phyloP scores from a whole-genome alignment of 2,329 filamentous ascomycete species.

The Zalaria obscura region DNA sequence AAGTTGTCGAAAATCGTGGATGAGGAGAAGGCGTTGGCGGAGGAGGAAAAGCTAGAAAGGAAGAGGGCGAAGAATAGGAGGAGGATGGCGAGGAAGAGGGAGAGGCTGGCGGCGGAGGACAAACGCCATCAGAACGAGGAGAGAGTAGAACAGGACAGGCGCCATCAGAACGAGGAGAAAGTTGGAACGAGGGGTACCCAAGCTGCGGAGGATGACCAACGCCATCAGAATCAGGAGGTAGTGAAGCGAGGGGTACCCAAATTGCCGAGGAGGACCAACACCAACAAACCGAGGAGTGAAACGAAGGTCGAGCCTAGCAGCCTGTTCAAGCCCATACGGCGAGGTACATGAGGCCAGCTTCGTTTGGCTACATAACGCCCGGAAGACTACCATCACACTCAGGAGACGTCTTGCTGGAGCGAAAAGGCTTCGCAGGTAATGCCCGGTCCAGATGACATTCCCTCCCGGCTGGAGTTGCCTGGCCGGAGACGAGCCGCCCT shows the following conservation, averaged over 20 bases:
- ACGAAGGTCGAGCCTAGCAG: too few relatives aligned
- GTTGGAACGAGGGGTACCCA: not conserved
- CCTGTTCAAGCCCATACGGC: too few relatives aligned
- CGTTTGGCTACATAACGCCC: too few relatives aligned
- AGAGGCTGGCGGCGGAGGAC: conserved; percentile 1
- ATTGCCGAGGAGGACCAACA: not conserved
- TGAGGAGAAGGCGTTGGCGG: conserved; percentile 29
- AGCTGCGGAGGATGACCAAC: not conserved
- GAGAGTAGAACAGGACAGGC: not conserved
- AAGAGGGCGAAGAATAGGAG: conserved; percentile 5
- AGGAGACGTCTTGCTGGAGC: too few relatives aligned
- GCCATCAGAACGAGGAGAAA: not conserved
- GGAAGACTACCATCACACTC: too few relatives aligned
- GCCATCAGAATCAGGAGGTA: not conserved
- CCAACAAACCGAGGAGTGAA: not conserved
- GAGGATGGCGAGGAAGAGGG: conserved; percentile 5
- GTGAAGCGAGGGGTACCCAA: not conserved
- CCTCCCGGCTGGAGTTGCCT: too few relatives aligned
- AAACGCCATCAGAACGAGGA: not conserved
- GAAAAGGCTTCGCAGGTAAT: too few relatives aligned
- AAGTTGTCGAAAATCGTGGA: conserved; percentile 35
- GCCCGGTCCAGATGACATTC: too few relatives aligned
- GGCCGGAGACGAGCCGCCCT: too few relatives aligned
- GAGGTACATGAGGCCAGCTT: too few relatives aligned
- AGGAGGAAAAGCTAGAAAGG: conserved; percentile 19